phyloP scores from a whole-genome alignment of 441 rosid species.

The Populus hybrid region DNA sequence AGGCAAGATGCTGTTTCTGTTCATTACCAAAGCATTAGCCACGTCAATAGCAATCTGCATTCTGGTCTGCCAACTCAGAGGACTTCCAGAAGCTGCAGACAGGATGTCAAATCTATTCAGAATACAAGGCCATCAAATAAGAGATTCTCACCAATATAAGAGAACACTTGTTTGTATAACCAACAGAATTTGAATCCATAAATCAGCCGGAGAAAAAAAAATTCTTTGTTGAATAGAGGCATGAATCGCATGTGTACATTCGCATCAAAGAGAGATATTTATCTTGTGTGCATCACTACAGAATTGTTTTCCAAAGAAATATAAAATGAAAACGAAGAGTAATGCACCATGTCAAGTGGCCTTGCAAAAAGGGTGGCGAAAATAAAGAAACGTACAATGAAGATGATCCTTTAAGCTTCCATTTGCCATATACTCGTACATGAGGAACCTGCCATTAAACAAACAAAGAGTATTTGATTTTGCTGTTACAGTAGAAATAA shows the following conservation, averaged over 20 bases:
- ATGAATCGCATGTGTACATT: background rate
- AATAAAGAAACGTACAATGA: slow-evolving; percentile 57
- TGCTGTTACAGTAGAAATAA: background rate
- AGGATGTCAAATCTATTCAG: slow-evolving; percentile 9
- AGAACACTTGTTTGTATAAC: slow-evolving; percentile 6
- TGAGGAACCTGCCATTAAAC: slow-evolving; percentile 63
- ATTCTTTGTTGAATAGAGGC: background rate
- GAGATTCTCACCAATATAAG: background rate
- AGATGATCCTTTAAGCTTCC: slow-evolving; percentile 91
- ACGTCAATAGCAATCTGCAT: slow-evolving; percentile 86
- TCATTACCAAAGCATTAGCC: slow-evolving; percentile 92
- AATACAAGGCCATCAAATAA: slow-evolving; percentile 5
- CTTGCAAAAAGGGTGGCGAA: slow-evolving; percentile 5
- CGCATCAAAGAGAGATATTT: background rate
- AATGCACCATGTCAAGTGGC: background rate
- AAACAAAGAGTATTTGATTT: slow-evolving; percentile 1
- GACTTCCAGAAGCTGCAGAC: slow-evolving; percentile 54
- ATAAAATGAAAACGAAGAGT: background rate
- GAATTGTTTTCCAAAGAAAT: background rate
- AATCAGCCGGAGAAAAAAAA: background rate
- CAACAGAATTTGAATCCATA: background rate
- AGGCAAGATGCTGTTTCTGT: slow-evolving; percentile 11
- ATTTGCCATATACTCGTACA: slow-evolving; percentile 88
- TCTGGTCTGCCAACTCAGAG: slow-evolving; percentile 85
- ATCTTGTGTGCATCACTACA: background rate